Evolutionary conservation across 2,329 filamentous ascomycete genomes (phyloP), one percentile per base, ranked within the genome.

Genomic region (Monosporascus sp.): DNA sequence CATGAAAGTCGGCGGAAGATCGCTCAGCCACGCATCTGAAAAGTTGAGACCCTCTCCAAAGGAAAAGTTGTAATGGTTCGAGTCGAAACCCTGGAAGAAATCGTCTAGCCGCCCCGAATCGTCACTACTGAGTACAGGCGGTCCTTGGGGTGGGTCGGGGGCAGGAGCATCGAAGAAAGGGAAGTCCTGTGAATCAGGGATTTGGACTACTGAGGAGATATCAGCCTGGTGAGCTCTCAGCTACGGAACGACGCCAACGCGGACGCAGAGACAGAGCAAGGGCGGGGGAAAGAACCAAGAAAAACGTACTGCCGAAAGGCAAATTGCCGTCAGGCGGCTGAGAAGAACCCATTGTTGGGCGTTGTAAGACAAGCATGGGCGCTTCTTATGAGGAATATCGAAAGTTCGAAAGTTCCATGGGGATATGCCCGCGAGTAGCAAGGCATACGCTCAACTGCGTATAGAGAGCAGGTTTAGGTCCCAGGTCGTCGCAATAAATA

Each of bases 281-380:
- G 52, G 47, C 52, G 38, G 54, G 41, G 47, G 51, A 43, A 49
- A 26, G 45, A 38, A 50, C 50, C 36, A 48, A 19, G 40, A 51
- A 43, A 50, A 47, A 80, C 85, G 62, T 78, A 88, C 85, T 88
- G 65, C 85, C 86, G 77, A 88, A 88, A 38, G 83, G 81, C 66
- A 81, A 73, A 59, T 80, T 76, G 53, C 76, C 72, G 63, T 82
- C 76, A 63, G 78, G 74, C 68, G 77, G 76, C 72, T 78, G 79
- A 72, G 74, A 77, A 72, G 80, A 80, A 78, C 74, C 79, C 82
- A 84, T 85, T 68, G 73, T 81, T 68, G 75, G 76, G 76, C 70
- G 76, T 67, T 78, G 76, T 71, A 80, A 69, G 63, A 76, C 78
- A 65, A 82, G 78, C 81, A 84, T 84, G 76, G 69, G 72, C 75